phyloP scores from a whole-genome alignment of 805 yeast genomes.

The Schwanniomyces pseudopolymorphus region DNA sequence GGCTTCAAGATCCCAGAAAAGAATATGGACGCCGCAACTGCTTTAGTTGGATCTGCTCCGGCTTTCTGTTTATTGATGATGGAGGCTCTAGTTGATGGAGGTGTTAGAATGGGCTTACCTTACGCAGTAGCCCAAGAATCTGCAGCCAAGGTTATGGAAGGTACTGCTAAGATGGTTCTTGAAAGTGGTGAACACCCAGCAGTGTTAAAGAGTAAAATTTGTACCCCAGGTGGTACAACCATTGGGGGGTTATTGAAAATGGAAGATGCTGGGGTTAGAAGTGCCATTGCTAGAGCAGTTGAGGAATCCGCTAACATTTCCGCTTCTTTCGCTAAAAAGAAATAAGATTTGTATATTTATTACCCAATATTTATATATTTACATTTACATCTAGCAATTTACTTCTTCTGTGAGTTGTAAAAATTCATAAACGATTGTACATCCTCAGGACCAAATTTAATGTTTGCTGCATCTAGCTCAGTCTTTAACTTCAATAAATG shows the following conservation, averaged over 20 bases:
- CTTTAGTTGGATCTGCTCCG: constrained; percentile 94
- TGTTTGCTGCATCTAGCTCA: constrained; percentile 30
- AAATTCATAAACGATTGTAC: constrained; percentile 27
- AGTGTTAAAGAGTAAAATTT: constrained; percentile 78
- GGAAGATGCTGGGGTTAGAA: constrained; percentile 89
- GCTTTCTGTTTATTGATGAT: constrained; percentile 88
- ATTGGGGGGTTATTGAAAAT: constrained; percentile 90
- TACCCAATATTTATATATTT: constrained; percentile 1
- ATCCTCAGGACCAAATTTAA: constrained; percentile 32
- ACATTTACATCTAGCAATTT: neutral
- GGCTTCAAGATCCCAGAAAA: constrained; percentile 76
- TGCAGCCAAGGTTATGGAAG: constrained; percentile 92
- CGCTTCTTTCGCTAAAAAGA: constrained; percentile 42
- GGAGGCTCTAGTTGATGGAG: constrained; percentile 93
- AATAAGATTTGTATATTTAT: constrained; percentile 5
- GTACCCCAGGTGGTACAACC: constrained; percentile 98
- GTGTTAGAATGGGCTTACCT: constrained; percentile 91
- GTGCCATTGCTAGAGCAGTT: constrained; percentile 83
- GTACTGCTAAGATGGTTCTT: constrained; percentile 88
- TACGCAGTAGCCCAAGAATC: constrained; percentile 76
- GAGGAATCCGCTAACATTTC: constrained; percentile 91
- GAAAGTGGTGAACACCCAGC: constrained; percentile 86
- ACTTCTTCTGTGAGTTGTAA: constrained; percentile 8
- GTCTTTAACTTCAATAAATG: constrained; percentile 26
- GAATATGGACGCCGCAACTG: constrained; percentile 95